Percentiles rank a stretch among this genome's conserved stretches.
These are phyloP conservation scores for Colletotrichum noveboracense DNA, from an alignment of 2,329 filamentous ascomycete genomes.

Conservation along the genomic window DNA sequence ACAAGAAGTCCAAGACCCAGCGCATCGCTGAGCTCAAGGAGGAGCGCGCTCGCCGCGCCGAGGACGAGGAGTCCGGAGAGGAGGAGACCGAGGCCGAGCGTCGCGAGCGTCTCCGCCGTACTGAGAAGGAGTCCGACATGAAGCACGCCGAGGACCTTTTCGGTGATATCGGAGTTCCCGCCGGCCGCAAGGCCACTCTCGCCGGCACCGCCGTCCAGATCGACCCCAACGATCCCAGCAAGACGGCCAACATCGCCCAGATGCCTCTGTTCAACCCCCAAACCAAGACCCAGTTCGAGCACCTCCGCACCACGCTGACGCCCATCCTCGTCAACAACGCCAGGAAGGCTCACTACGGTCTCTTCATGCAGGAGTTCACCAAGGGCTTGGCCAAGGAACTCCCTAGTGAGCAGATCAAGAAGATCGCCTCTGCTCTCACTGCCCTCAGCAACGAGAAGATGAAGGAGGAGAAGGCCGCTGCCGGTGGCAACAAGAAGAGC, in stretches of 20 bases:
- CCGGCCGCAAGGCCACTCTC: slow-evolving; percentile 70
- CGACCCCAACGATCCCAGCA: slow-evolving; percentile 75
- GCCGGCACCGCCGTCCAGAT: slow-evolving; percentile 70
- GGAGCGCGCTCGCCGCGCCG: slow-evolving; percentile 58
- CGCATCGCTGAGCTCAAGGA: slow-evolving; percentile 82
- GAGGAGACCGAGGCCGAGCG: slow-evolving; percentile 76
- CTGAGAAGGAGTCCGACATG: slow-evolving; percentile 88
- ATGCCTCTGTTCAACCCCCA: slow-evolving; percentile 88
- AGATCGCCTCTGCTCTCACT: slow-evolving; percentile 87
- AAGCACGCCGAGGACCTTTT: slow-evolving; percentile 92
- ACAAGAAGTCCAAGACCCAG: slow-evolving; percentile 88
- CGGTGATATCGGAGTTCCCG: slow-evolving; percentile 71
- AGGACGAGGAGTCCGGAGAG: slow-evolving; percentile 47
- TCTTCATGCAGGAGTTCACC: slow-evolving; percentile 90
- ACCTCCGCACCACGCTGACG: slow-evolving; percentile 77
- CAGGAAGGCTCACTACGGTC: slow-evolving; percentile 88
- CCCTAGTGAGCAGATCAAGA: slow-evolving; percentile 94
- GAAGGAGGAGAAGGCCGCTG: slow-evolving; percentile 94
- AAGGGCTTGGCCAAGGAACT: slow-evolving; percentile 89
- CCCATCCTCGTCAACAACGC: slow-evolving; percentile 76
- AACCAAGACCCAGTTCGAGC: slow-evolving; percentile 85
- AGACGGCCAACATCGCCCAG: slow-evolving; percentile 79
- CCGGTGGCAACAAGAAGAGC: slow-evolving; percentile 95
- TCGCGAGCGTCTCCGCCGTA: slow-evolving; percentile 76
- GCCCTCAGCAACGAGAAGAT: slow-evolving; percentile 96